Conservation (phyloP, 2,329 filamentous ascomycete species). For the Penicillium sp. region DNA sequence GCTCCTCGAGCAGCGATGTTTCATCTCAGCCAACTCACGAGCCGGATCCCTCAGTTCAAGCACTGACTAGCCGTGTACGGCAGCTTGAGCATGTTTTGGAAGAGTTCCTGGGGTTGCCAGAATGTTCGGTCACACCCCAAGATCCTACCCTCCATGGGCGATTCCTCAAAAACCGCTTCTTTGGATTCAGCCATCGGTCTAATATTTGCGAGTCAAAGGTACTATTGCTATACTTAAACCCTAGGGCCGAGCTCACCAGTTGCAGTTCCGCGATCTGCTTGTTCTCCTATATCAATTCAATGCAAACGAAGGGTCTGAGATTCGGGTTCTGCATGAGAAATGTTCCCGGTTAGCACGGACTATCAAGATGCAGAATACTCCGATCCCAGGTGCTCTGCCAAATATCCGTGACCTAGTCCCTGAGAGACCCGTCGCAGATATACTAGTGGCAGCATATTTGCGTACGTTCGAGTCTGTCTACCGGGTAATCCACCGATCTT, state of each 20-base stretch:
- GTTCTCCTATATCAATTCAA: not conserved
- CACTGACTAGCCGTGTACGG: not conserved
- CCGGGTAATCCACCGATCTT: slow-evolving; percentile 9
- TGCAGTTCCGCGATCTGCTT: slow-evolving; percentile 5
- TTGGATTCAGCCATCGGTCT: slow-evolving; percentile 7
- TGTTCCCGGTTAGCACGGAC: not conserved
- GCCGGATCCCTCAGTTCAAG: not conserved
- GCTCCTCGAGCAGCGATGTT: not conserved
- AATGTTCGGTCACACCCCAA: not conserved
- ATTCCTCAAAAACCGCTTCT: slow-evolving; percentile 10
- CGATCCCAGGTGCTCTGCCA: not conserved
- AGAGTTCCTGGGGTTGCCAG: not conserved
- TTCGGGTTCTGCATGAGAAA: not conserved
- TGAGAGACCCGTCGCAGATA: not conserved
- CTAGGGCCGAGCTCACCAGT: not conserved
- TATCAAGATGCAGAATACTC: not conserved
- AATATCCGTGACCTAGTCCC: slow-evolving; percentile 8
- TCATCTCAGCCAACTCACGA: not conserved
- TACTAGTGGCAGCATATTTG: slow-evolving; percentile 4
- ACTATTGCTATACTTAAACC: not conserved
- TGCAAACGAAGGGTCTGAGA: not conserved
- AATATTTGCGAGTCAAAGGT: slow-evolving; percentile 6
- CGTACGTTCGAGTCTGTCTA: slow-evolving; percentile 11
- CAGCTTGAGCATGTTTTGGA: slow-evolving; percentile 2
- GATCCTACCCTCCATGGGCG: slow-evolving; percentile 4